These are phyloP conservation scores for Pyrenula aspistea DNA, from an alignment of 495 filamentous ascomycete genomes.

Conservation along the genomic window DNA sequence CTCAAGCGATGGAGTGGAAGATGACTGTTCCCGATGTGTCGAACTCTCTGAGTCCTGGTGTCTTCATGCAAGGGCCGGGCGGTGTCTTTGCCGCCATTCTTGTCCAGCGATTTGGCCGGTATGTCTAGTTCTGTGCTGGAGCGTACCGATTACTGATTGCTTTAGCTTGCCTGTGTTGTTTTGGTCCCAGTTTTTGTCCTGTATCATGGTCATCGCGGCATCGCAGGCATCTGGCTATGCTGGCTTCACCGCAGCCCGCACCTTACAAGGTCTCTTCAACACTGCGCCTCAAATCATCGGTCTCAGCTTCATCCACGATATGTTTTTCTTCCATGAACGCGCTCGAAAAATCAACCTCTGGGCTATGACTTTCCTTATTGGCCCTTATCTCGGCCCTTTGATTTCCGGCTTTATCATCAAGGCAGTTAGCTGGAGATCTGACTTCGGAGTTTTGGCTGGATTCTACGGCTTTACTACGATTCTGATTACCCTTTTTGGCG, in stretches of 20 bases:
- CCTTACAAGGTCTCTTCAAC: slow-evolving; percentile 39
- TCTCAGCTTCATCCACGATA: slow-evolving; percentile 31
- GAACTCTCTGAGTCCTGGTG: slow-evolving; percentile 34
- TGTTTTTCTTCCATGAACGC: slow-evolving; percentile 33
- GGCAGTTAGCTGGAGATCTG: slow-evolving; percentile 24
- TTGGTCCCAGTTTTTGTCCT: slow-evolving; percentile 36
- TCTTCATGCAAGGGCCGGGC: slow-evolving; percentile 40
- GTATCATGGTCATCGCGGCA: slow-evolving; percentile 33
- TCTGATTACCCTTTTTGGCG: slow-evolving; percentile 30
- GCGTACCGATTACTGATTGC: neutral
- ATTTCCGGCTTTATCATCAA: slow-evolving; percentile 27
- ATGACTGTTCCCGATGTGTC: slow-evolving; percentile 28
- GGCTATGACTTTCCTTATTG: slow-evolving; percentile 32
- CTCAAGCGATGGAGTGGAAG: slow-evolving; percentile 36
- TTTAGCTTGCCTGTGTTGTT: slow-evolving; percentile 33
- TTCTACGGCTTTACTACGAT: slow-evolving; percentile 30
- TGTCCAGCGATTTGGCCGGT: slow-evolving; percentile 35
- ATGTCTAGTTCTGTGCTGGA: slow-evolving; percentile 2
- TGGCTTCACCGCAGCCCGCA: slow-evolving; percentile 34
- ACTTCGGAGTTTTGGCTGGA: slow-evolving; percentile 32
- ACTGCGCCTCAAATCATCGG: slow-evolving; percentile 35
- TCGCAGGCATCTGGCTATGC: slow-evolving; percentile 30
- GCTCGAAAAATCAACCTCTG: slow-evolving; percentile 37
- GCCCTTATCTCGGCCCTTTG: slow-evolving; percentile 34
- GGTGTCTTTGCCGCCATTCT: slow-evolving; percentile 40